A percentile compares a stretch with the other conserved stretches of the same genome.
phyloP scores from a whole-genome alignment of 106 monocot species.

The Alisma plantagoaquatica region DNA sequence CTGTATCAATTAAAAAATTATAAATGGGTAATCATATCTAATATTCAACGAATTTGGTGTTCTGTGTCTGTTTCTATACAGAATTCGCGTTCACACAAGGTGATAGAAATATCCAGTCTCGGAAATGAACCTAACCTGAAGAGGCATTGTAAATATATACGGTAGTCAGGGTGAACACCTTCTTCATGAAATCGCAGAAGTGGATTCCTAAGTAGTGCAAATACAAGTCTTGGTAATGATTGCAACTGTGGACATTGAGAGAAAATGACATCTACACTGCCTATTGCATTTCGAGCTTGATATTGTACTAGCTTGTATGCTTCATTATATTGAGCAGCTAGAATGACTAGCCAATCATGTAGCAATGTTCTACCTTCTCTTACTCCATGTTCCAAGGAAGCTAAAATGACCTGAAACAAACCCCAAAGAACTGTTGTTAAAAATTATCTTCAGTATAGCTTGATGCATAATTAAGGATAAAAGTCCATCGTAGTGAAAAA shows the following conservation, averaged over 20 bases:
- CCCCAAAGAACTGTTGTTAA: no score
- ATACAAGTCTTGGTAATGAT: constrained; percentile 73
- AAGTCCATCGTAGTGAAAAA: no score
- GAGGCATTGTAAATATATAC: constrained; percentile 89
- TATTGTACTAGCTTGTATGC: constrained; percentile 38
- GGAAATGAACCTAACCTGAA: constrained; percentile 54
- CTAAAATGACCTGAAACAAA: constrained; percentile 72
- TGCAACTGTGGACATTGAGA: constrained; percentile 85
- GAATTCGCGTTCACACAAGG: not conserved
- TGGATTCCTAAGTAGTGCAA: constrained; percentile 83
- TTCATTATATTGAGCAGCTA: constrained; percentile 80
- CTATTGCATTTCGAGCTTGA: constrained; percentile 27
- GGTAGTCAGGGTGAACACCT: constrained; percentile 92
- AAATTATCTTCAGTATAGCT: no score
- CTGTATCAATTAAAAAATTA: no score
- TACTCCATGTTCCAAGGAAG: constrained; percentile 92
- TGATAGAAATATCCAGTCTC: not conserved
- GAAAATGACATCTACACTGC: constrained; percentile 57
- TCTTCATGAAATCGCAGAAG: constrained; percentile 95
- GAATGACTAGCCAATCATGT: constrained; percentile 94
- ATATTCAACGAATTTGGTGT: no score
- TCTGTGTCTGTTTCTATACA: no score
- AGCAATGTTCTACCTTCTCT: constrained; percentile 86
- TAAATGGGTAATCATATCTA: no score
- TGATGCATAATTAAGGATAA: no score